phyloP scores from a whole-genome alignment of 345 rosid species.

The Populus nigra region DNA sequence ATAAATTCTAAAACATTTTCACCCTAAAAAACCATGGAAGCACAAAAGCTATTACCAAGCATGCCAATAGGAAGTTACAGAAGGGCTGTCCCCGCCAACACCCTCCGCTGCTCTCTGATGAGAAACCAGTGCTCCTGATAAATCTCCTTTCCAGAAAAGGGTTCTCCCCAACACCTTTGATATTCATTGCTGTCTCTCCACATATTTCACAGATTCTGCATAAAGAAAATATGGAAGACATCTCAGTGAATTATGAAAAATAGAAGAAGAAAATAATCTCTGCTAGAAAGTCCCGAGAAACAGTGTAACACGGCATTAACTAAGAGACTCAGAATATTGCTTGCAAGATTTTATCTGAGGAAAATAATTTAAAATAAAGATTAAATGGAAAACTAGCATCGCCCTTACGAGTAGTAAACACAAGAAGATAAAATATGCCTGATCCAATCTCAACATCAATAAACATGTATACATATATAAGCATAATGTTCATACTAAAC shows the following conservation, averaged over 20 bases:
- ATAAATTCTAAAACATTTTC: slow-evolving; percentile 43
- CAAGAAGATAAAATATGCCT: neutral
- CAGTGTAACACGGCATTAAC: neutral
- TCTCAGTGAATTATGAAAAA: neutral
- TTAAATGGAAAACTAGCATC: neutral
- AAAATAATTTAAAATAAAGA: neutral
- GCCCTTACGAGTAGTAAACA: neutral
- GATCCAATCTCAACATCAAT: neutral
- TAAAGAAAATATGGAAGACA: slow-evolving; percentile 1
- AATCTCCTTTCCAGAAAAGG: slow-evolving; percentile 44
- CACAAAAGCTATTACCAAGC: slow-evolving; percentile 65
- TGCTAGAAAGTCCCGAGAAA: neutral
- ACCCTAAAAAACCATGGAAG: slow-evolving; percentile 71
- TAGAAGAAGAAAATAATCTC: neutral
- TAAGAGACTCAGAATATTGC: neutral
- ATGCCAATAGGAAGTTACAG: slow-evolving; percentile 70
- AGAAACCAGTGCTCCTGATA: slow-evolving; percentile 1
- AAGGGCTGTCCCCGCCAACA: slow-evolving; percentile 71
- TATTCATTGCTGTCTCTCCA: slow-evolving; percentile 48
- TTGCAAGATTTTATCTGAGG: neutral
- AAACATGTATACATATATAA: neutral
- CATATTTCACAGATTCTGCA: slow-evolving; percentile 75
- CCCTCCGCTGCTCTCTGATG: slow-evolving; percentile 28
- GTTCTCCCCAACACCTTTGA: slow-evolving; percentile 44
- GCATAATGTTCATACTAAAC: neutral